Evolutionary conservation across 352 stramenopile species (phyloP).

Genomic region (Pythium utonaiense): DNA sequence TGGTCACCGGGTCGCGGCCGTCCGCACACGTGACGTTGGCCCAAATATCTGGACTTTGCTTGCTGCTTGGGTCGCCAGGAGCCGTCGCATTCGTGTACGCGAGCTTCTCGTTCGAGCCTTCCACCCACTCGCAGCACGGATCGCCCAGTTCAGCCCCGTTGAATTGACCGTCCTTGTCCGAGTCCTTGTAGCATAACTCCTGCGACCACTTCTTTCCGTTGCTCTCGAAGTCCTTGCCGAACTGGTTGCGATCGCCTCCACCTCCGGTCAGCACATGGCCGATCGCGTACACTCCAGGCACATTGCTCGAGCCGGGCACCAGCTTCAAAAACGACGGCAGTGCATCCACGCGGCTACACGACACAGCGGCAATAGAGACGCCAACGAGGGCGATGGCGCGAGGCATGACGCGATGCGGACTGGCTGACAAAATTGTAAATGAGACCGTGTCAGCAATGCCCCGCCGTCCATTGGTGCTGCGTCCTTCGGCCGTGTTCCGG

Average conservation of each 20-base stretch:
- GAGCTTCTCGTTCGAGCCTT: constrained; percentile 19
- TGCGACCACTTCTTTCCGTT: constrained; percentile 23
- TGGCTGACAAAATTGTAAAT: too few species aligned
- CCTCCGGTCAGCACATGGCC: constrained; percentile 28
- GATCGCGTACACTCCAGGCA: constrained; percentile 19
- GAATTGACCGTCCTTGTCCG: constrained; percentile 29
- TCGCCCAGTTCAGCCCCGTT: constrained; percentile 69
- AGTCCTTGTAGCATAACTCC: constrained; percentile 31
- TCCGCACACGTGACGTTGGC: constrained; percentile 14
- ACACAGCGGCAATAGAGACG: neutral
- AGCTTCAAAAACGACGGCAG: constrained; percentile 9
- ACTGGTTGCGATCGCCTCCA: constrained; percentile 26
- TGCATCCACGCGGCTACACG: neutral
- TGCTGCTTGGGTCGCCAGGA: constrained; percentile 19
- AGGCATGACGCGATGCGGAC: neutral
- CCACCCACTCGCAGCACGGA: constrained; percentile 37
- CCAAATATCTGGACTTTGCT: constrained; percentile 16
- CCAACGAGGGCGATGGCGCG: neutral
- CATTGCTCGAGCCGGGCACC: constrained; percentile 16
- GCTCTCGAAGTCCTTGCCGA: constrained; percentile 26
- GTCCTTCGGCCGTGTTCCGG: neutral
- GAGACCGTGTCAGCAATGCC: too few species aligned
- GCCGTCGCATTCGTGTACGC: constrained; percentile 21
- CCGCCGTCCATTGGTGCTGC: neutral
- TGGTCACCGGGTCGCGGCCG: constrained; percentile 9